phyloP scores from a whole-genome alignment of 371 early-diverging fungal species.

The Apophysomyces elegans region DNA sequence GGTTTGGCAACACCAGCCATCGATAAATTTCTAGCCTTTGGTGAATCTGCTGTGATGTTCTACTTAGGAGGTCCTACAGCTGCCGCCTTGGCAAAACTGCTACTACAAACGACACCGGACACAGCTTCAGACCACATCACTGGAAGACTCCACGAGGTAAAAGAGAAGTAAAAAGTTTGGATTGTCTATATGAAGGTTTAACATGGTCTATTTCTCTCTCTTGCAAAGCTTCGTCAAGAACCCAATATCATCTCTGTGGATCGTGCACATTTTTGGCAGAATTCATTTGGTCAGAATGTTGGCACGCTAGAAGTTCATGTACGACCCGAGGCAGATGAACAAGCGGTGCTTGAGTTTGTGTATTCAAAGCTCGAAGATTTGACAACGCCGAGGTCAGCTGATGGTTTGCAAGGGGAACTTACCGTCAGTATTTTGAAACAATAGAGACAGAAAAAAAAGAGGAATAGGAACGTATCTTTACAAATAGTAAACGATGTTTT shows the following conservation, averaged over 20 bases:
- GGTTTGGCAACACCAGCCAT: constrained; percentile 23
- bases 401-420: constrained; percentile 17
- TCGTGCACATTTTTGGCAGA: constrained; percentile 58
- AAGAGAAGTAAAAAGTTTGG: background rate
- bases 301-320: constrained; percentile 48
- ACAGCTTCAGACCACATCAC: constrained; percentile 16
- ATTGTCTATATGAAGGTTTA: background rate
- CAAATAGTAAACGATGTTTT: too few species aligned
- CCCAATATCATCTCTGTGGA: constrained; percentile 27
- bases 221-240: constrained; percentile 23
- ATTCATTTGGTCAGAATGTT: constrained; percentile 50
- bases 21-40: constrained; percentile 49
- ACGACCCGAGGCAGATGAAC: constrained; percentile 50
- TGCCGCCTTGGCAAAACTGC: constrained; percentile 26
- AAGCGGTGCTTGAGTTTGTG: constrained; percentile 38
- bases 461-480: too few species aligned
- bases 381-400: background rate
- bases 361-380: constrained; percentile 27
- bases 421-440: constrained; percentile 25
- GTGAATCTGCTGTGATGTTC: constrained; percentile 49
- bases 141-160: constrained; percentile 19
- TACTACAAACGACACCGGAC: constrained; percentile 35
- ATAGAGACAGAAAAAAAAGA: background rate
- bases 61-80: constrained; percentile 32
- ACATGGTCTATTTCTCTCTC: background rate